Conservation (phyloP, 495 filamentous ascomycete genomes). For the Cercophora sp. region DNA sequence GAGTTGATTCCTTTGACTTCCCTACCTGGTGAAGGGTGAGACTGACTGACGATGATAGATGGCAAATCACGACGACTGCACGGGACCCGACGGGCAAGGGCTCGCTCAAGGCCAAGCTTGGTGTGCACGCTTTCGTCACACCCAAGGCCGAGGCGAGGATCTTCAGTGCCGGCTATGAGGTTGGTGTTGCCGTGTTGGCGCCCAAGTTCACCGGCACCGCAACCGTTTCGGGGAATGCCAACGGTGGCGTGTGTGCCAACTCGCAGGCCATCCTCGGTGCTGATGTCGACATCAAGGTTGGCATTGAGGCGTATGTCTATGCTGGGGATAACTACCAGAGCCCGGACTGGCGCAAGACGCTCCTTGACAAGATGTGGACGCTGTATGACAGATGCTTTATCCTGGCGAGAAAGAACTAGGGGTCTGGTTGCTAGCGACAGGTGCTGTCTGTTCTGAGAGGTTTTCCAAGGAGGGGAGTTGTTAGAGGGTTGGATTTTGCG, state of each 20-base stretch:
- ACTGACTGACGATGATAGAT: not conserved
- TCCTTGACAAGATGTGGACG: not conserved
- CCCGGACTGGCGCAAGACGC: not conserved
- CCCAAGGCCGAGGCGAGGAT: not conserved
- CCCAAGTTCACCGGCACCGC: not conserved
- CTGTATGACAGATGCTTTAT: constrained; percentile 1
- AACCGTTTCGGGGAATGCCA: not conserved
- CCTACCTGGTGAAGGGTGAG: not conserved
- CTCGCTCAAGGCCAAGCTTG: not conserved
- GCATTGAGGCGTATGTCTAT: not conserved
- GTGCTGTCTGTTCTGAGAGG: too few relatives aligned
- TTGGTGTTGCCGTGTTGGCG: not conserved
- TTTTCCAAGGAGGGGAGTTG: too few relatives aligned
- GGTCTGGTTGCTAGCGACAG: too few relatives aligned
- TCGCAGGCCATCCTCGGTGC: not conserved
- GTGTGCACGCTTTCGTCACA: not conserved
- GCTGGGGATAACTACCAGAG: constrained; percentile 1
- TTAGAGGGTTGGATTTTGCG: too few relatives aligned
- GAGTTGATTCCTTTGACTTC: not conserved
- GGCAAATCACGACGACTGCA: not conserved
- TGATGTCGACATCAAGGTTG: not conserved
- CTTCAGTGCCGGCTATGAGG: not conserved
- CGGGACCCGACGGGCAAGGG: not conserved
- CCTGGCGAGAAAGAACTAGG: not conserved
- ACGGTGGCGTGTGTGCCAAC: constrained; percentile 3